These are phyloP conservation scores for Xylariales sp. DNA, from an alignment of 2,329 filamentous ascomycete genomes.

Conservation along the genomic window DNA sequence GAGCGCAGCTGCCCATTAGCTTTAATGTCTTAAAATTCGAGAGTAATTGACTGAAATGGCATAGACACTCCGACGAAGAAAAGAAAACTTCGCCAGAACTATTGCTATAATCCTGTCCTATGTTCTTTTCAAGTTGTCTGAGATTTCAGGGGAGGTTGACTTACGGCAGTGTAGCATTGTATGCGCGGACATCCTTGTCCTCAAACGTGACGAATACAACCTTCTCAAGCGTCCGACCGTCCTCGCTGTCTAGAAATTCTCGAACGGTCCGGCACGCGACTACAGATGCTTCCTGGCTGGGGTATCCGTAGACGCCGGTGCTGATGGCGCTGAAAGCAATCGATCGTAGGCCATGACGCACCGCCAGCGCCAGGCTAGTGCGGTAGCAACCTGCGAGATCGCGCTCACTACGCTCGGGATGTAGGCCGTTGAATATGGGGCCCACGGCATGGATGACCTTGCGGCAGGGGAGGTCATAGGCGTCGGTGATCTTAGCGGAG, in stretches of 20 bases:
- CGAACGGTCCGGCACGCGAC: slow-evolving; percentile 61
- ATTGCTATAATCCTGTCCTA: no score
- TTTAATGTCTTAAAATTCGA: no score
- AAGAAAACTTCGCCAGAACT: not conserved
- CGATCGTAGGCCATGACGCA: slow-evolving; percentile 58
- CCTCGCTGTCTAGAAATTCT: slow-evolving; percentile 44
- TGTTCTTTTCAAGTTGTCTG: no score
- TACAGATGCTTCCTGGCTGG: slow-evolving; percentile 66
- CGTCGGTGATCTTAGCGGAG: slow-evolving; percentile 75
- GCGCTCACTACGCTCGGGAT: slow-evolving; percentile 36
- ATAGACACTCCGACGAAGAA: no score
- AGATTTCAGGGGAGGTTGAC: slow-evolving; percentile 21
- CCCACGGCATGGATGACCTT: slow-evolving; percentile 90
- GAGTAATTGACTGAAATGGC: no score
- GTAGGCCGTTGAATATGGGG: slow-evolving; percentile 59
- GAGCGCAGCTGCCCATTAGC: not conserved
- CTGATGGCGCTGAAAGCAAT: slow-evolving; percentile 83
- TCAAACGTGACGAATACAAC: slow-evolving; percentile 86
- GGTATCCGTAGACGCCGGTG: slow-evolving; percentile 88
- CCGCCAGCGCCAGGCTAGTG: slow-evolving; percentile 68
- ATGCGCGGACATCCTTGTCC: slow-evolving; percentile 70
- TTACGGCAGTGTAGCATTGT: slow-evolving; percentile 69
- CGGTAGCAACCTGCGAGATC: slow-evolving; percentile 63
- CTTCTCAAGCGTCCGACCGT: slow-evolving; percentile 54
- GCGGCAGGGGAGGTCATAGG: slow-evolving; percentile 69